Conservation (phyloP, 2,329 filamentous ascomycete species). For the Epichloe scottii region DNA sequence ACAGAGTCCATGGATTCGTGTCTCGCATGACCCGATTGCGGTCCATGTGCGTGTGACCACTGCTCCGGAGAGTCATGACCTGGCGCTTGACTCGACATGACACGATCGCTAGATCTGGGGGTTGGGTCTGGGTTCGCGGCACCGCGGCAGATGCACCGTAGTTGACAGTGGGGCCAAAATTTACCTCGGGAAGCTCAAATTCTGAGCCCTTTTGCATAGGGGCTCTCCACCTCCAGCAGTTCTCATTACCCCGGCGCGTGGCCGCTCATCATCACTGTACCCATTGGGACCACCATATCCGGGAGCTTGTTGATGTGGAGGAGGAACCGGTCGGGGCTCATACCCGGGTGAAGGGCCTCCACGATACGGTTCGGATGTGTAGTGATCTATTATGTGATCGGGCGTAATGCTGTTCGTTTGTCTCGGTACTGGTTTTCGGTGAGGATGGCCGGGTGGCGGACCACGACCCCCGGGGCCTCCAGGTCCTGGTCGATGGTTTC, state of each 20-base stretch:
- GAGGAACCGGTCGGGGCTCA: conserved; percentile 7
- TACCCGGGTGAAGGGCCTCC: conserved; percentile 8
- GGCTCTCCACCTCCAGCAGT: conserved; percentile 51
- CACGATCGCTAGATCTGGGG: conserved; percentile 7
- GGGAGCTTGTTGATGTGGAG: conserved; percentile 13
- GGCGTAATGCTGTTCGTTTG: conserved; percentile 19
- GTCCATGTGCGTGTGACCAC: conserved; percentile 12
- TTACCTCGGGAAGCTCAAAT: conserved; percentile 56
- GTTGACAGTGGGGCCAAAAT: conserved; percentile 77
- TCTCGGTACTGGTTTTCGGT: conserved; percentile 18
- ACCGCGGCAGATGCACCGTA: conserved; percentile 32
- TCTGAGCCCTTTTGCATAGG: conserved; percentile 15
- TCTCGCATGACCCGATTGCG: conserved; percentile 25
- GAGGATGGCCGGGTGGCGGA: conserved; percentile 12
- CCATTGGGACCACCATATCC: conserved; percentile 39
- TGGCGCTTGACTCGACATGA: conserved; percentile 9
- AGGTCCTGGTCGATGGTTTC: conserved; percentile 15
- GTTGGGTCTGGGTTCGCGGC: conserved; percentile 20
- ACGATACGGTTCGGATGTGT: conserved; percentile 17
- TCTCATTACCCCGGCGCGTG: conserved; percentile 68
- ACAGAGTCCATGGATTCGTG: conserved; percentile 40
- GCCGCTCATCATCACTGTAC: conserved; percentile 45
- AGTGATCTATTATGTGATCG: conserved; percentile 28
- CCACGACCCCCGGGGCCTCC: conserved; percentile 12
- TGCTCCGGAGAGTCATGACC: conserved; percentile 20